Percentiles rank a stretch among this genome's conserved stretches.
phyloP scores from a whole-genome alignment of 1,139 yeast genomes.

The Nematodospora anomalae region DNA sequence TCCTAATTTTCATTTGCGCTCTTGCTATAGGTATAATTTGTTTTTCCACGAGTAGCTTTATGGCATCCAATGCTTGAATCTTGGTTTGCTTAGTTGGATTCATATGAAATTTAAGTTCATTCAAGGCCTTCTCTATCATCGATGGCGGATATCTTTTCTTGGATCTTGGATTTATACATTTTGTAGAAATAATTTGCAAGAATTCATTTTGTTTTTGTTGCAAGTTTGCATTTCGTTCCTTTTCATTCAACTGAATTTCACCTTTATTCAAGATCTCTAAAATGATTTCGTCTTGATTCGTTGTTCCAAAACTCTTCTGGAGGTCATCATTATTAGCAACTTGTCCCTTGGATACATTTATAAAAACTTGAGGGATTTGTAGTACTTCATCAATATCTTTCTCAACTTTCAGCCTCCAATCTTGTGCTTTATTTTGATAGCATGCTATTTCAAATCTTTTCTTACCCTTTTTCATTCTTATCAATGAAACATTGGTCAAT shows the following conservation, averaged over 20 bases:
- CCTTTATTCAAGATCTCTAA: constrained; percentile 83
- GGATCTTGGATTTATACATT: constrained; percentile 86
- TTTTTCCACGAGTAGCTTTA: constrained; percentile 68
- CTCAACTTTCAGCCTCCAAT: constrained; percentile 85
- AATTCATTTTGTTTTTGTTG: constrained; percentile 82
- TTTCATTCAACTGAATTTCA: constrained; percentile 91
- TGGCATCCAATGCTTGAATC: constrained; percentile 89
- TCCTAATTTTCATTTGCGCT: constrained; percentile 86
- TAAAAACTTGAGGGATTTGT: constrained; percentile 92
- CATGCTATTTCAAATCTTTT: constrained; percentile 94
- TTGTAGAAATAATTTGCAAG: constrained; percentile 78
- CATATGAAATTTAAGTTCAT: constrained; percentile 78
- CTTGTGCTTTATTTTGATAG: constrained; percentile 95
- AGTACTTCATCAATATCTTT: constrained; percentile 93
- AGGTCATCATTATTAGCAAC: constrained; percentile 90
- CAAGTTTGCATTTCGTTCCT: constrained; percentile 79
- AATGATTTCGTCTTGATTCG: constrained; percentile 72
- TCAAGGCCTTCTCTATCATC: constrained; percentile 85
- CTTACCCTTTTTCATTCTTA: constrained; percentile 85
- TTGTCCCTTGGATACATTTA: constrained; percentile 91
- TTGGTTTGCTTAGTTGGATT: constrained; percentile 81
- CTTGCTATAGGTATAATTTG: constrained; percentile 92
- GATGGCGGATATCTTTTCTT: constrained; percentile 92
- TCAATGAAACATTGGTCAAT: constrained; percentile 91
- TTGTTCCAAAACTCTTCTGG: constrained; percentile 68